Percentiles rank a stretch among this genome's conserved stretches.
These are phyloP conservation scores for Manihot esculenta DNA, from an alignment of 441 rosid species.

Conservation along the genomic window DNA sequence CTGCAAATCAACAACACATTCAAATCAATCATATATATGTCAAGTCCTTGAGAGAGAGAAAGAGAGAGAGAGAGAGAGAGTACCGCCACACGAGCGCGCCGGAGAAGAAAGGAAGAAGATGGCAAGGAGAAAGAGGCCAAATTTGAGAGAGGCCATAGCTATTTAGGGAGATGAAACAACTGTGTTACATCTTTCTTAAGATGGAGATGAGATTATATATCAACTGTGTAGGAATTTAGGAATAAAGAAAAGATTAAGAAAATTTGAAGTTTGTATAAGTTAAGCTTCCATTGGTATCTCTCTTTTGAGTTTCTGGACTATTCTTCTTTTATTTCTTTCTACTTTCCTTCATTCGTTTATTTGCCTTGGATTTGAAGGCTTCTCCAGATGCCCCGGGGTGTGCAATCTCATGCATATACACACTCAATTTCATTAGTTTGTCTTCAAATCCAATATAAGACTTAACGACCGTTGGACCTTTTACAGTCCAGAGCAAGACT, in stretches of 20 bases:
- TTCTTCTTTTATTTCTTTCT: background rate
- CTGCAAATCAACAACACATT: background rate
- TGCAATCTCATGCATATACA: too few species aligned
- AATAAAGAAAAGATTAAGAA: background rate
- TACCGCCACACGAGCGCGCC: constrained; percentile 29
- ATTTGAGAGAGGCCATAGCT: too few species aligned
- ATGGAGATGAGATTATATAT: background rate
- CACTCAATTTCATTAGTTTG: too few species aligned
- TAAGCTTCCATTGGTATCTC: constrained; percentile 6
- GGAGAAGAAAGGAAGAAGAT: constrained; percentile 32
- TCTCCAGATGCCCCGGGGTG: background rate
- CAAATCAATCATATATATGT: too few species aligned
- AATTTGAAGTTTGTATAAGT: background rate
- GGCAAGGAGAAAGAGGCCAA: constrained; percentile 3
- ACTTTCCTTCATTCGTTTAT: background rate
- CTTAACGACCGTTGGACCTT: too few species aligned
- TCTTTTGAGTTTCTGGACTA: too few species aligned
- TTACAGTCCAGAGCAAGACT: too few species aligned
- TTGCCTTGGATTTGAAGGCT: constrained; percentile 11
- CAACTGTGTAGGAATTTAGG: background rate
- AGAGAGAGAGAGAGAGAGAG: background rate
- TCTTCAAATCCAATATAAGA: too few species aligned
- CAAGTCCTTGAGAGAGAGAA: too few species aligned
- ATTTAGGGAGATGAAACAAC: too few species aligned
- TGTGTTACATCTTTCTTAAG: background rate